Base-by-base conservation (phyloP, 495 filamentous ascomycete genomes). In the Penicillium diatomitis region DNA sequence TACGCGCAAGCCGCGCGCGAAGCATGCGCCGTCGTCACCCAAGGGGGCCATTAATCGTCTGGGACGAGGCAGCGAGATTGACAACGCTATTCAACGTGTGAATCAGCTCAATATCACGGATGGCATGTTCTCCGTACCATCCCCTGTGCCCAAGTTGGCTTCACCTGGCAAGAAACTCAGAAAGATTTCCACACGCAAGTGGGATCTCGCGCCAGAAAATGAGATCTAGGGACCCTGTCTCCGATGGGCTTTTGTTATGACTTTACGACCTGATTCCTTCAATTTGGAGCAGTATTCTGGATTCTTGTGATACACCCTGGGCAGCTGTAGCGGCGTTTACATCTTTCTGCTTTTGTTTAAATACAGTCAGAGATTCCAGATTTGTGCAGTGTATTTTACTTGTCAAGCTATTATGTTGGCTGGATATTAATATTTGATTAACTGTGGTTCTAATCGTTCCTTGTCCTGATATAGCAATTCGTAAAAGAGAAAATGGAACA, bases 131-230 rank as follows among this genome's bases (percentile, higher is more conserved):
- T 55, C 62, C 3, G 57, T 57, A n/a, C 44, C 60, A 5, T 49
- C 61, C 8, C 53, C 58, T 7, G 49, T 34, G 34, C 27, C 44
- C 5, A 46, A 44, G n/a, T 44, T 49, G 3, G 45, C 62, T 8
- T 63, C 71, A 3, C 64, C 68, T 1, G 60, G 52, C n/a, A 68
- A 74, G 60, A 79, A 75, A 49, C 63, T 65, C 29, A 67, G 71
- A 50, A 79, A 80, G 57, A 66, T 82, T 60, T 71, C 71, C 4
- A 70, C 73, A 2, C 63, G 76, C 48, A 80, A 76, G 54, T 80
- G 73, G 70, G 79, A 81, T 56, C 54, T 81, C 53, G 73, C 64
- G 27, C 74, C 77, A 8, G 78, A 80, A 54, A 72, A 69, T n/a
- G 72, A 78, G 38, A 56, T 73, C 20, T 75, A 62, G 56, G 2